These are phyloP conservation scores for Turnera subulata DNA, from an alignment of 345 rosid genomes.

Conservation along the genomic window DNA sequence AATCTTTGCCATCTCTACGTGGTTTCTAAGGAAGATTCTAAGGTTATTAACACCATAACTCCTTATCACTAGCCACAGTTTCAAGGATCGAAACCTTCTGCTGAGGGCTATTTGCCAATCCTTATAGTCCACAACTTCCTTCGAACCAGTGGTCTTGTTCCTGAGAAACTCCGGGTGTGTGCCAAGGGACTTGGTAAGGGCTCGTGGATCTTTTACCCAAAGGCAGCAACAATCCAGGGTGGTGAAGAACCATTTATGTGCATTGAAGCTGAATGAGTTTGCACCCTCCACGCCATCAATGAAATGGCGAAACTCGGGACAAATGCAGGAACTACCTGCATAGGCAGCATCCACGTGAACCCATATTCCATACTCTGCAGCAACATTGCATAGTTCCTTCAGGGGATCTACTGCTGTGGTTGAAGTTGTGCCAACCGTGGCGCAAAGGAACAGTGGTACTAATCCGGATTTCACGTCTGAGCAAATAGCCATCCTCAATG, in stretches of 20 bases:
- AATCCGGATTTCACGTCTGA: too few relatives aligned
- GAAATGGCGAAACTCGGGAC: conserved; percentile 44
- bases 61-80: conserved; percentile 49
- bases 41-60: conserved; percentile 42
- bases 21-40: conserved; percentile 32
- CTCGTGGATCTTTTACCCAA: conserved; percentile 49
- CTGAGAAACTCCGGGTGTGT: conserved; percentile 40
- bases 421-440: conserved; percentile 40
- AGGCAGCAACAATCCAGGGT: conserved; percentile 49
- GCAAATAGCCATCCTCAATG: too few relatives aligned
- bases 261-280: conserved; percentile 47
- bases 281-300: conserved; percentile 43
- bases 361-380: conserved; percentile 28
- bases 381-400: conserved; percentile 14
- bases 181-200: conserved; percentile 36
- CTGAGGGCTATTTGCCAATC: conserved; percentile 57
- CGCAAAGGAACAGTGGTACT: conserved; percentile 34
- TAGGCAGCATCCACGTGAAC: conserved; percentile 52
- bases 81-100: conserved; percentile 45
- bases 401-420: conserved; percentile 30
- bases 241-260: conserved; percentile 55
- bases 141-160: conserved; percentile 28
- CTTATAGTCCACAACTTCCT: conserved; percentile 40
- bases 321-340: conserved; percentile 43
- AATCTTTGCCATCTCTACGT: conserved; percentile 37